A percentile compares a stretch with the other conserved stretches of the same genome.
Conservation (phyloP, 2,329 filamentous ascomycete genomes). For the Magnaporthiopsis poae region DNA sequence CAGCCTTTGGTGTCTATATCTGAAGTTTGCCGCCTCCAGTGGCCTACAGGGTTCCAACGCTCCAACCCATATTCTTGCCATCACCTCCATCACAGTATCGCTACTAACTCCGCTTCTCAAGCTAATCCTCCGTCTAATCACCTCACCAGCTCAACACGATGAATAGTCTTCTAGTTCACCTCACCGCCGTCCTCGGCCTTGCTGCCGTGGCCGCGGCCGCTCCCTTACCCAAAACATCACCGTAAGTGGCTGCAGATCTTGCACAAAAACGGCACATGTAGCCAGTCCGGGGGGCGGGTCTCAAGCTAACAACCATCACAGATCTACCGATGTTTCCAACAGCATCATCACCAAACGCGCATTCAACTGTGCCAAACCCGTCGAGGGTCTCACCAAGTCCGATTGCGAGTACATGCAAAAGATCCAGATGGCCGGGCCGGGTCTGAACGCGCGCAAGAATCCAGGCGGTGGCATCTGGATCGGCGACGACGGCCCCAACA, state of each 20-base stretch:
- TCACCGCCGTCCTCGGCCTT: background rate
- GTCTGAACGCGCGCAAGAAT: constrained; percentile 16
- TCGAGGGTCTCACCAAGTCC: constrained; percentile 14
- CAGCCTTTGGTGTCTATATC: background rate
- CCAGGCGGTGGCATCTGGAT: constrained; percentile 21
- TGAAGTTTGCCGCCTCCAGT: background rate
- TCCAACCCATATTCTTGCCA: background rate
- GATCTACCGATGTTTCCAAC: background rate
- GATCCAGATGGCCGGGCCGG: constrained; percentile 19
- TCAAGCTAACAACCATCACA: background rate
- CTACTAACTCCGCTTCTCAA: background rate
- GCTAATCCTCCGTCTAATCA: background rate
- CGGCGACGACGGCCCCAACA: constrained; percentile 20
- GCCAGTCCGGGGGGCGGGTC: background rate
- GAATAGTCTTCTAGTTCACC: background rate
- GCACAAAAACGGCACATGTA: background rate
- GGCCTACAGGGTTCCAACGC: background rate
- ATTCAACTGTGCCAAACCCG: constrained; percentile 12
- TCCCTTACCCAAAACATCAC: background rate
- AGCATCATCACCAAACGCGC: constrained; percentile 6
- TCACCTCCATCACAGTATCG: background rate
- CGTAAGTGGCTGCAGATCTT: background rate
- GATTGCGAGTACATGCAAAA: constrained; percentile 21
- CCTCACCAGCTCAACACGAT: background rate
- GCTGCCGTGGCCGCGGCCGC: background rate